Evolutionary conservation across 768 basidiomycete species (phyloP).

Genomic region (Podaxis pistillaris): DNA sequence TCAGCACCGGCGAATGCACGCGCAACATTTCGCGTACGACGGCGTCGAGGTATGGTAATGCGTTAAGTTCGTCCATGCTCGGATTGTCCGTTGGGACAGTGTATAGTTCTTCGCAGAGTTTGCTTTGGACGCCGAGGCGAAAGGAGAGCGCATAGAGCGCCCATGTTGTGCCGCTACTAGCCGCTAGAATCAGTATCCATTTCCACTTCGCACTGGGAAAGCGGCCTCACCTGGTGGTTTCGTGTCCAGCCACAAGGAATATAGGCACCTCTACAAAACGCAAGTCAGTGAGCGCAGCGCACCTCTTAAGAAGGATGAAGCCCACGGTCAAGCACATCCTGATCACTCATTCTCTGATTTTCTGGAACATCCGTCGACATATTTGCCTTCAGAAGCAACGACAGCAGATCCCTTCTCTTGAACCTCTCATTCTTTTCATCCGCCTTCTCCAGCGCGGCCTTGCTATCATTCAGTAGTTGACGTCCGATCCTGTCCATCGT

Average conservation of each 20-base stretch:
- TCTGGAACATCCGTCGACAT: constrained; percentile 58
- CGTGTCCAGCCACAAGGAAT: constrained; percentile 59
- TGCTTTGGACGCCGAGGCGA: constrained; percentile 45
- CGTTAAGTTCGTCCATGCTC: constrained; percentile 66
- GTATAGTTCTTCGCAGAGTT: constrained; percentile 58
- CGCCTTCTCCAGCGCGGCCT: constrained; percentile 29
- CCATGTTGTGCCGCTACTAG: constrained; percentile 52
- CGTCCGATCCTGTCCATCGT: constrained; percentile 51
- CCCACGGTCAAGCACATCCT: constrained; percentile 59
- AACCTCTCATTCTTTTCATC: constrained; percentile 24
- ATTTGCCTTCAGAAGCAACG: constrained; percentile 61
- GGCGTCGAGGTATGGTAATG: constrained; percentile 66
- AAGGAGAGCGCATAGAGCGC: constrained; percentile 54
- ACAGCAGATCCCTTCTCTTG: constrained; percentile 54
- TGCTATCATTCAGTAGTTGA: constrained; percentile 51
- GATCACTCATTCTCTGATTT: constrained; percentile 54
- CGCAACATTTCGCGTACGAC: constrained; percentile 60
- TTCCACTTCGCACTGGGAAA: background rate
- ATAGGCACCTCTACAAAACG: constrained; percentile 54
- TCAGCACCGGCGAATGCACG: constrained; percentile 49
- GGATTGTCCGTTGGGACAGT: constrained; percentile 53
- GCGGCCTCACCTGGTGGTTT: constrained; percentile 45
- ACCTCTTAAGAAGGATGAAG: background rate
- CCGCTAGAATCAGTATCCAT: background rate
- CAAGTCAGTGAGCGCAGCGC: background rate